Evolutionary conservation across 768 basidiomycete species (phyloP).

Genomic region (Cubamyces lactineus): DNA sequence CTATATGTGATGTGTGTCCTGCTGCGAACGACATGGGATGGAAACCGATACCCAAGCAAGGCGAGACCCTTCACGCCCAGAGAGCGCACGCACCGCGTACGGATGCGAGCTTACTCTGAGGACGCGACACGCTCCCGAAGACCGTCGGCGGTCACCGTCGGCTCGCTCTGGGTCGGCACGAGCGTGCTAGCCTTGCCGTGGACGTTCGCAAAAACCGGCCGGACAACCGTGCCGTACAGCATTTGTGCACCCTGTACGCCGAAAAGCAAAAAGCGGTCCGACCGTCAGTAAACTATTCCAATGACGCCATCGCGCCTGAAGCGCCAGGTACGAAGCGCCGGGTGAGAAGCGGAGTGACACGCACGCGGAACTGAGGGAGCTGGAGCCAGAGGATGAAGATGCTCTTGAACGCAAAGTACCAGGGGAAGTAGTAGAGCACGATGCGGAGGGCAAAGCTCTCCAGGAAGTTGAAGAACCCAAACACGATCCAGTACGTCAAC

Average conservation of each 20-base stretch:
- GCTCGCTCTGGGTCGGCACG: constrained; percentile 45
- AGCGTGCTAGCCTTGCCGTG: constrained; percentile 35
- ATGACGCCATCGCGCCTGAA: constrained; percentile 21
- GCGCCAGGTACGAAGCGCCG: constrained; percentile 20
- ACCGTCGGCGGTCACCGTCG: constrained; percentile 55
- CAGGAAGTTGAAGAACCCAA: constrained; percentile 91
- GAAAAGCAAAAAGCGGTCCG: constrained; percentile 18
- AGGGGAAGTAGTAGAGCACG: constrained; percentile 90
- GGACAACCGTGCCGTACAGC: constrained; percentile 75
- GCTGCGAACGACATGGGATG: constrained; percentile 7
- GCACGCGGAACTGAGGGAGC: constrained; percentile 80
- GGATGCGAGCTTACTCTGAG: constrained; percentile 29
- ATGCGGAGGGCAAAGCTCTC: constrained; percentile 84
- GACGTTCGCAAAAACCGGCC: constrained; percentile 76
- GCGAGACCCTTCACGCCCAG: constrained; percentile 10
- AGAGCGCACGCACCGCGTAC: not conserved
- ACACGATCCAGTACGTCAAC: constrained; percentile 97
- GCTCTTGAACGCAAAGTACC: constrained; percentile 95
- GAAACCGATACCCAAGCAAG: constrained; percentile 16
- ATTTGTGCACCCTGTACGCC: constrained; percentile 77
- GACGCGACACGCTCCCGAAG: constrained; percentile 49
- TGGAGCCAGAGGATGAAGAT: constrained; percentile 91
- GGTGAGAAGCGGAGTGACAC: constrained; percentile 38
- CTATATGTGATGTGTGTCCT: constrained; percentile 8
- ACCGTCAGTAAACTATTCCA: not conserved